Conservation (phyloP, 164 flowering plant genomes). For the Taxillus chinensis region DNA sequence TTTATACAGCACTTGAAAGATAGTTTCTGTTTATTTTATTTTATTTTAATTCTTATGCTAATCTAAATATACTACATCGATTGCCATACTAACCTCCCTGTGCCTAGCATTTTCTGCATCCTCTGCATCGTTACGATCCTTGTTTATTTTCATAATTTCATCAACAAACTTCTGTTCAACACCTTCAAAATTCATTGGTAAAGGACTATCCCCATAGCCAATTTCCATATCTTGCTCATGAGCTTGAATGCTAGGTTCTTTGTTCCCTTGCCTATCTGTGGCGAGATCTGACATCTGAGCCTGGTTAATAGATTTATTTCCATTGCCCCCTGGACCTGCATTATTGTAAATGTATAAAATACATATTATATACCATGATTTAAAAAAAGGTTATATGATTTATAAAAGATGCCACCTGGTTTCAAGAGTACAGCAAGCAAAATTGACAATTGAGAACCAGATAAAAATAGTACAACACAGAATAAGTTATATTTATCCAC, state of each 20-base stretch:
- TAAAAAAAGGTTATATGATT: no score
- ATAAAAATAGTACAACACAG: no score
- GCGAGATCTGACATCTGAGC: not conserved
- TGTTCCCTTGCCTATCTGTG: not conserved
- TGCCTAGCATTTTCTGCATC: not conserved
- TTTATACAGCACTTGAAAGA: no score
- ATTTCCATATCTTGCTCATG: not conserved
- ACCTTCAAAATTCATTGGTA: not conserved
- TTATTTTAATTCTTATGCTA: no score
- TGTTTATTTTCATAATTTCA: not conserved
- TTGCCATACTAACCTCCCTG: not conserved
- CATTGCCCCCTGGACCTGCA: not conserved
- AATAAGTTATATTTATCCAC: no score
- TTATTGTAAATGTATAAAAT: not conserved
- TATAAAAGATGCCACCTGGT: no score
- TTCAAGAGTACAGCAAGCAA: no score
- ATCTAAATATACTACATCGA: no score
- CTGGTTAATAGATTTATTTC: not conserved
- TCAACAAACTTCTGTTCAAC: not conserved
- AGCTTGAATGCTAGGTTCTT: not conserved
- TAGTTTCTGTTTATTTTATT: no score
- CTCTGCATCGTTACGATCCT: not conserved
- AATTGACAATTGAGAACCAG: no score
- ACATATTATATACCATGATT: no score
- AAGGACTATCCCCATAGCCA: not conserved